Evolutionary conservation across 2,329 filamentous ascomycete species (phyloP).

Genomic region (Colletotrichum godetiae): DNA sequence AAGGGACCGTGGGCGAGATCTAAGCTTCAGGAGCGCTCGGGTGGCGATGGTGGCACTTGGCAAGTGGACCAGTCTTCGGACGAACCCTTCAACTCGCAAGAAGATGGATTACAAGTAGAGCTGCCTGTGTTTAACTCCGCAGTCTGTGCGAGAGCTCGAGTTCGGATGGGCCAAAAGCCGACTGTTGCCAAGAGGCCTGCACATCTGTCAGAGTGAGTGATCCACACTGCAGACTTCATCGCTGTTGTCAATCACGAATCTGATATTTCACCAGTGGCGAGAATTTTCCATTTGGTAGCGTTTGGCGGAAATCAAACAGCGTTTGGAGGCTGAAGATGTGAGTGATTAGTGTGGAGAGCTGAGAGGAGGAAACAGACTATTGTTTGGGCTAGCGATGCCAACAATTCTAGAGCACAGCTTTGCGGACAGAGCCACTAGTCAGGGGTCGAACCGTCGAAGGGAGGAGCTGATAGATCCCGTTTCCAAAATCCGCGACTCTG

Average conservation of each 20-base stretch:
- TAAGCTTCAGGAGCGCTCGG: neutral
- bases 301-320: neutral
- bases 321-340: neutral
- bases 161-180: neutral
- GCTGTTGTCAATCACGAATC: neutral
- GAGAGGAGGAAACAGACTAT: neutral
- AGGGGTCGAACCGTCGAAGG: neutral
- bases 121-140: neutral
- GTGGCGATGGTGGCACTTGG: neutral
- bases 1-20: neutral
- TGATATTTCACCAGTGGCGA: neutral
- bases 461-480: neutral
- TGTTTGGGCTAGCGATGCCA: neutral
- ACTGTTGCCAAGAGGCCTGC: neutral
- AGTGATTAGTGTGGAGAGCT: neutral
- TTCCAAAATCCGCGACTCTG: neutral
- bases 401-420: neutral
- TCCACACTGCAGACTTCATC: too few species aligned
- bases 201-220: neutral
- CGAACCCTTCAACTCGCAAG: neutral
- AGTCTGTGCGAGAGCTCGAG: slow-evolving; percentile 8
- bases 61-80: neutral
- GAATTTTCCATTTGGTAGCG: too few species aligned
- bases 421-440: neutral
- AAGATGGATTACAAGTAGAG: neutral